Evolutionary conservation across 306 rosid genomes (phyloP).

Genomic region (Pueraria montana): DNA sequence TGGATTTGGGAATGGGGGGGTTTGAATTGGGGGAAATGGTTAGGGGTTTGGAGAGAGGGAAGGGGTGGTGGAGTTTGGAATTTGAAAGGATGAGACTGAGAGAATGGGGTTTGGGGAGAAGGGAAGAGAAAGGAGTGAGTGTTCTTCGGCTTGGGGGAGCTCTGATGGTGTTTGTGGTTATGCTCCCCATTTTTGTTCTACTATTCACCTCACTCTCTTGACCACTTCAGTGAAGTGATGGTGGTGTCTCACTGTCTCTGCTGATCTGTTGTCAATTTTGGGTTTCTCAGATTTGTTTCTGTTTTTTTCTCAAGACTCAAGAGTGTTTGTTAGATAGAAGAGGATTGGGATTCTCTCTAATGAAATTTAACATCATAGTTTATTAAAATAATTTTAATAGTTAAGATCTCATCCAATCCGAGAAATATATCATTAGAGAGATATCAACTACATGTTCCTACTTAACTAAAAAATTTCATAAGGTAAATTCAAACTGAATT

Average conservation of each 20-base stretch:
- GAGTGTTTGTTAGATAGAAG: too few species aligned
- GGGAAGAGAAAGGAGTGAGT: constrained; percentile 3
- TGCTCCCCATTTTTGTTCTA: constrained; percentile 42
- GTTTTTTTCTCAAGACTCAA: too few species aligned
- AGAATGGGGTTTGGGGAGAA: neutral
- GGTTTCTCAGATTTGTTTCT: too few species aligned
- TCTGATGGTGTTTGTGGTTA: neutral
- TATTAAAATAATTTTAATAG: too few species aligned
- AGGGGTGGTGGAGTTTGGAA: constrained; percentile 10
- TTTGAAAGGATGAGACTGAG: neutral
- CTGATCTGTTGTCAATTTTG: neutral
- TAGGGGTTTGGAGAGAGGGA: neutral
- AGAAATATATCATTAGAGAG: too few species aligned
- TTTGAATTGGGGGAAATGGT: constrained; percentile 24
- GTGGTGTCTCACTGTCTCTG: neutral
- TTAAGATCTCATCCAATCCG: too few species aligned
- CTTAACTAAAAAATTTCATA: too few species aligned
- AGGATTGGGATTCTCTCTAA: too few species aligned
- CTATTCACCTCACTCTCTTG: neutral
- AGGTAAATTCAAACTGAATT: too few species aligned
- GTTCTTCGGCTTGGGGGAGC: neutral
- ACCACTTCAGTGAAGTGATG: neutral
- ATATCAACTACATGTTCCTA: too few species aligned
- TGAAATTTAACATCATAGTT: too few species aligned
- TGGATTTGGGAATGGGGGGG: constrained; percentile 53